Base-by-base conservation (phyloP, 352 stramenopile genomes). In the Globisporangium emineosum region DNA sequence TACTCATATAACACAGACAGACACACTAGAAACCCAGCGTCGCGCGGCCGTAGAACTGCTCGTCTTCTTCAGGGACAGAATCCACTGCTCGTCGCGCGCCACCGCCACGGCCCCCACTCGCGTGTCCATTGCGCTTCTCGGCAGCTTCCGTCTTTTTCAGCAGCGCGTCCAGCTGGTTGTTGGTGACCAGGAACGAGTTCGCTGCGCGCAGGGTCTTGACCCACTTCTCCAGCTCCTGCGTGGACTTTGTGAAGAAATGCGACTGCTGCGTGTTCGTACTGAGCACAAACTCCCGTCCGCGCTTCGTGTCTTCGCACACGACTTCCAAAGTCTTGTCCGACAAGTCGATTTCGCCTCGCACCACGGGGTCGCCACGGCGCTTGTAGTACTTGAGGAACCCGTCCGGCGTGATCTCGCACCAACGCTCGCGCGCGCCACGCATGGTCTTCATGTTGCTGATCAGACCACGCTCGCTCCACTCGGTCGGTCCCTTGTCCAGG, bases 351-450 rank as follows among this genome's bases (percentile, higher is more conserved):
- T 96, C 82, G 21, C 83, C 85, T 17, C 87, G 85, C 23, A 91
- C 83, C n/a, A 89, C 83, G 8, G 80, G 76, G 52, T 96, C 87
- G 43, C 86, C 86, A 66, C 87, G 87, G 7, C 86, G 85, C 69
- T 96, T 96, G 77, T 92, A 96, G 61, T 96, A 96, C 71, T 88
- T 82, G 63, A 96, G 75, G 40, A 76, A 78, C 13, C 87, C 87
- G 45, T 91, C 78, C 1, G 72, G 21, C 4, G 78, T 88, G 59
- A 96, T 87, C 47, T 91, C 80, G 62, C 87, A 96, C 87, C 87
- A 96, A 10, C 87, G 85, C 72, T 94, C 87, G 55, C 87, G 85
- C 2, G 85, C 74, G 23, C 87, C 87, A 37, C 87, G 85, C 87
- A 94, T 96, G 2, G 84, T 83, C 69, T 93, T 93, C 81, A 94